Evolutionary conservation across 768 basidiomycete species (phyloP).

Genomic region (Pholiota microspora): DNA sequence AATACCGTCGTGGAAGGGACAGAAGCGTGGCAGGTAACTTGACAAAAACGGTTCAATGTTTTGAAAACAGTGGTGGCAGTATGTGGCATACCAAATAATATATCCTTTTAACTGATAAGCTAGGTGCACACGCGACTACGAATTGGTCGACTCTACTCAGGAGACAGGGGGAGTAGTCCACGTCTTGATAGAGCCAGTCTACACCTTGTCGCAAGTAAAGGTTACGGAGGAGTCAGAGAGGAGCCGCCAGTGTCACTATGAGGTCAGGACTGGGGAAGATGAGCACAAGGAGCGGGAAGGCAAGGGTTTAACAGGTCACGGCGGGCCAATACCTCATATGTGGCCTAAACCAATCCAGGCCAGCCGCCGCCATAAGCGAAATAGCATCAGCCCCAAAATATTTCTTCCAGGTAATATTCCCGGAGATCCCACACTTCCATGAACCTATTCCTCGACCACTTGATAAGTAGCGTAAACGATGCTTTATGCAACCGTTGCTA

Average conservation of each 20-base stretch:
- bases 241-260: background rate
- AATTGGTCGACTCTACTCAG: too few species aligned
- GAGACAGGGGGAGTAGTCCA: background rate
- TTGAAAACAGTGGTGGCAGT: too few species aligned
- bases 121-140: background rate
- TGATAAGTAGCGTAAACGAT: background rate
- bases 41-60: too few species aligned
- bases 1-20: background rate
- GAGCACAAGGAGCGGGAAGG: background rate
- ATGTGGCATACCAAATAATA: background rate
- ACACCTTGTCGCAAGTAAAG: too few species aligned
- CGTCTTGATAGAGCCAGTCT: background rate
- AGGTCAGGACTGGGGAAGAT: background rate
- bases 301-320: background rate
- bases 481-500: too few species aligned
- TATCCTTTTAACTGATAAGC: background rate
- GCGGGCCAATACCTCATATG: background rate
- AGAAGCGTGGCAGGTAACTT: too few species aligned
- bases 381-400: constrained; percentile 8
- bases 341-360: constrained; percentile 3
- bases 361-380: constrained; percentile 9
- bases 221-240: too few species aligned
- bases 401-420: constrained; percentile 7
- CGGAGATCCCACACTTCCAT: constrained; percentile 5
- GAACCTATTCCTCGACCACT: background rate